Base-by-base conservation (phyloP, 345 rosid genomes). In the Brassica nigra region DNA sequence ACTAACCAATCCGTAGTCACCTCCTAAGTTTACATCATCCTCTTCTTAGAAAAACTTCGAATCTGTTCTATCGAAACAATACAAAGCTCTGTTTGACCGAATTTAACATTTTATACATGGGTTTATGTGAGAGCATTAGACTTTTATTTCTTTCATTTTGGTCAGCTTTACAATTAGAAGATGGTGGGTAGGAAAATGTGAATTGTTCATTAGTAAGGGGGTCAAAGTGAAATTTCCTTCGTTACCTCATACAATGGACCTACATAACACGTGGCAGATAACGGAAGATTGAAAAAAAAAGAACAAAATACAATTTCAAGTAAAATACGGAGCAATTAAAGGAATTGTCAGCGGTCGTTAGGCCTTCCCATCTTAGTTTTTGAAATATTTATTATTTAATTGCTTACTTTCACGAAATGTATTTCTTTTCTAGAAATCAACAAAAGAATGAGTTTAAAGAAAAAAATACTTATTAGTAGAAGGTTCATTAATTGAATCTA, bases 271-370 rank as follows among this genome's bases (percentile, higher is more conserved):
- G 66, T 68, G 82, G 70, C 75, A 1, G 28, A 29, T 59, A 47
- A 4, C 9, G 6, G n/a, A 29, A 27, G 61, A 78, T 54, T 65
- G 34, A 74, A 5, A 2, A 15, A 11, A 69, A 37, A 12, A 8
- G 18, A 62, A 58, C 7, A n/a, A 49, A n/a, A n/a, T 49, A 59
- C 49, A 68, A 72, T 1, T 72, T 64, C 76, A 71, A 55, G 61
- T 44, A 68, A 68, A 37, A 27, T 54, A 80, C 76, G 67, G 79
- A 75, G 76, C 62, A 83, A 81, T 59, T 52, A 20, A 67, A 5
- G 70, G 75, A 54, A 49, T 0, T 44, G 76, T 73, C 79, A 80
- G 71, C 68, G 80, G 80, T 75, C 55, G 72, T 63, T 75, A 62
- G 20, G 33, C 37, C 23, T 66, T 79, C 74, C 4, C 9, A 36